Conservation (phyloP, 768 basidiomycete genomes). For the Amanita inopinata region DNA sequence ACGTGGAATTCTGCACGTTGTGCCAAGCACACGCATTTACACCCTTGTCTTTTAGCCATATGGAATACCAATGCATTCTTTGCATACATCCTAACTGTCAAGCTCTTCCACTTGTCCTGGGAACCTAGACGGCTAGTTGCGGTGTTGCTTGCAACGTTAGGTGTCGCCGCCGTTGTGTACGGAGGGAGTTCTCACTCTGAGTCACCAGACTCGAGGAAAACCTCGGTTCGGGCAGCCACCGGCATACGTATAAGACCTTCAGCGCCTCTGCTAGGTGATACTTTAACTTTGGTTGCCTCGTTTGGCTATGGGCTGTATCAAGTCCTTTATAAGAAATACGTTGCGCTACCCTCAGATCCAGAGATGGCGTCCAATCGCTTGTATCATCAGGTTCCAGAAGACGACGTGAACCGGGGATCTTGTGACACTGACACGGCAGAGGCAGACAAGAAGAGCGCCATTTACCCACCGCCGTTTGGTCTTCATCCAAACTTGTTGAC, state of each 20-base stretch:
- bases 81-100: conserved; percentile 80
- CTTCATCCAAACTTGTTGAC: conserved; percentile 80
- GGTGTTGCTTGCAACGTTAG: conserved; percentile 72
- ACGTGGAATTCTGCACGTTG: conserved; percentile 14
- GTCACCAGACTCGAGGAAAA: conserved; percentile 10
- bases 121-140: conserved; percentile 54
- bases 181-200: conserved; percentile 40
- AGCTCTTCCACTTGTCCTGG: conserved; percentile 55
- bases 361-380: conserved; percentile 31
- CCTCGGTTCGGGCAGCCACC: conserved; percentile 9
- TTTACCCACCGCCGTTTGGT: conserved; percentile 68
- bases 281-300: conserved; percentile 64
- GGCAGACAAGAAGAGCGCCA: conserved; percentile 8
- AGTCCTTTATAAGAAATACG: conserved; percentile 77
- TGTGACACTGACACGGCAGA: conserved; percentile 9
- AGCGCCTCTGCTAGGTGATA: conserved; percentile 61
- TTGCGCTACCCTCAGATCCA: conserved; percentile 58
- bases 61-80: conserved; percentile 92
- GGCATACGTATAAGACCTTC: conserved; percentile 24
- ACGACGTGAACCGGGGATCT: conserved; percentile 21
- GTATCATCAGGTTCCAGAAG: conserved; percentile 36
- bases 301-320: conserved; percentile 70
- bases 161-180: conserved; percentile 76
- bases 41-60: conserved; percentile 29
- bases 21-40: conserved; percentile 12